Base-by-base conservation (phyloP, 805 yeast species). In the Cyberlindnera saturnus region DNA sequence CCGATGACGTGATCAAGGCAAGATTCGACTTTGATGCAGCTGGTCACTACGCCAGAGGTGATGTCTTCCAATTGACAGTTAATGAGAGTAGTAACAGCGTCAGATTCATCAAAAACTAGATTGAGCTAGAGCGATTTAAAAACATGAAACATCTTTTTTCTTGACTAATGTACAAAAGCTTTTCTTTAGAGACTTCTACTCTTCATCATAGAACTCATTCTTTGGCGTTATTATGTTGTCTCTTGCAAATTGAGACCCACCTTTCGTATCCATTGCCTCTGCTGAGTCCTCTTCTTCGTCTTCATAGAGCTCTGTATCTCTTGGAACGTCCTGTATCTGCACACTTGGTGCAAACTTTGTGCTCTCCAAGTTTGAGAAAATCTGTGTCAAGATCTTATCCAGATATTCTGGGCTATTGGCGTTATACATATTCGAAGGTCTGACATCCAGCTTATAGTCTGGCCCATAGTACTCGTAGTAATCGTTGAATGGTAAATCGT, bases 341-440 rank as follows among this genome's bases (percentile, higher is more conserved):
- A 91, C 97, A 42, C 96, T 85, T n/a, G 99, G 99, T 0, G 97
- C 96, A 64, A 83, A 88, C 64, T 86, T 82, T n/a, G 97, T 88
- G 55, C 86, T 79, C 56, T 88, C 95, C 58, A 91, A 70, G 66
- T 86, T 89, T 46, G 77, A 69, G 42, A 84, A 73, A 42, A 91
- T 85, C 55, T 83, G 86, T 11, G 86, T 74, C 57, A 88, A 68
- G 40, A 91, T 82, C 63, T 87, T 85, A 64, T 88, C 87, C 55
- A 91, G 71, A 61, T 89, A 91, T 63, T 90, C 97, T 19, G 95
- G 91, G 19, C 91, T 79, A 66, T 91, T 91, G 40, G 96, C 96
- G 65, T 91, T 91, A 69, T 85, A 86, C 98, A 91, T 91, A 66
- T 91, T 91, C 11, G 95, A 84, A 11, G 96, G 95, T 51, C 96